Percentiles rank a stretch among this genome's conserved stretches.
Evolutionary conservation across 331 rosid species (phyloP).

Genomic region (Acacia pycnantha): DNA sequence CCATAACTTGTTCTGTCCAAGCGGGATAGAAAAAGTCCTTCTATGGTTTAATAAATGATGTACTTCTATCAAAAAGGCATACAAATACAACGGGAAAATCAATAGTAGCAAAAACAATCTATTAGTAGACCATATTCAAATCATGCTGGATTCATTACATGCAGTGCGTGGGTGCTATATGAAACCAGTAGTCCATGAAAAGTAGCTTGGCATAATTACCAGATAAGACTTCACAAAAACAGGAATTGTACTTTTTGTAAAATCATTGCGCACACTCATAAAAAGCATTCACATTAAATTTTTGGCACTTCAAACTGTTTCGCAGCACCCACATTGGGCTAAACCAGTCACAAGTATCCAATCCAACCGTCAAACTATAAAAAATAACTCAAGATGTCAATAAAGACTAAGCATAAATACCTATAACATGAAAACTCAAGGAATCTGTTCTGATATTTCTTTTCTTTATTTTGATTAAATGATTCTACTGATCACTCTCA

Average conservation of each 20-base stretch:
- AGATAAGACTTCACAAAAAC: too few species aligned
- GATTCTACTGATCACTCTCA: background rate
- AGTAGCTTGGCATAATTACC: too few species aligned
- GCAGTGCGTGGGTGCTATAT: too few species aligned
- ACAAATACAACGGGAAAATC: conserved; percentile 20
- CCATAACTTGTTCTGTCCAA: background rate
- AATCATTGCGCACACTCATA: too few species aligned
- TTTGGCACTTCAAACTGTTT: too few species aligned
- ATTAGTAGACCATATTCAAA: background rate
- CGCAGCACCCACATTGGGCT: too few species aligned
- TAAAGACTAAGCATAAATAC: background rate
- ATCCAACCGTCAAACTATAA: conserved; percentile 11
- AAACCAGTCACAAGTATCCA: background rate
- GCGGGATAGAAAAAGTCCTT: background rate
- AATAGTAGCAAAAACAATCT: conserved; percentile 6
- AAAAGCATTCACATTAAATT: too few species aligned
- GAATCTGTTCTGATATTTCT: background rate
- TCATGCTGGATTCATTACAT: background rate
- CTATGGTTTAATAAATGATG: conserved; percentile 19
- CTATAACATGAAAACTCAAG: background rate
- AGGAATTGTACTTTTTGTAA: too few species aligned
- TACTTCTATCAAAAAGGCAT: conserved; percentile 12
- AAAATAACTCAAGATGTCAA: background rate
- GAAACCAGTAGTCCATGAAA: too few species aligned
- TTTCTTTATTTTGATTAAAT: background rate